These are phyloP conservation scores for Aureobasidium sp. DNA, from an alignment of 2,329 filamentous ascomycete species.

Conservation along the genomic window DNA sequence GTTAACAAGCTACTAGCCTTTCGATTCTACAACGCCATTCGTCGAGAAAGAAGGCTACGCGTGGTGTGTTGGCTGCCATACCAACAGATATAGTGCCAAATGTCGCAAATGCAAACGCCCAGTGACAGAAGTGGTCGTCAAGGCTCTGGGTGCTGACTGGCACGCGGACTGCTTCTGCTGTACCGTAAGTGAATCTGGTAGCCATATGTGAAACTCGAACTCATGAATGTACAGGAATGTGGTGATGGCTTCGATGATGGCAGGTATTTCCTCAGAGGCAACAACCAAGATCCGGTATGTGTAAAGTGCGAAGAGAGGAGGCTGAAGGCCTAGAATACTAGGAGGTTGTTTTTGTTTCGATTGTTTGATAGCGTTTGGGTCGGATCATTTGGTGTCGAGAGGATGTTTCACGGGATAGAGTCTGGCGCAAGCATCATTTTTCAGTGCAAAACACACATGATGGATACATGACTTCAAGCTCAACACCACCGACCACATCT, in stretches of 20 bases:
- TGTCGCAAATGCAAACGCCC: conserved; percentile 78
- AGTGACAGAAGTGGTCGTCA: conserved; percentile 83
- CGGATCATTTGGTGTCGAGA: not conserved
- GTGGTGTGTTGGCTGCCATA: conserved; percentile 92
- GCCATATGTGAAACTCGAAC: conserved; percentile 7
- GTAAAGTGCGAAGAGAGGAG: conserved; percentile 56
- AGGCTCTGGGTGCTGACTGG: conserved; percentile 87
- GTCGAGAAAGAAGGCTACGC: conserved; percentile 97
- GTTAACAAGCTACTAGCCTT: conserved; percentile 39
- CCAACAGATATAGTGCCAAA: conserved; percentile 81
- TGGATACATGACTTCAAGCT: too few species aligned
- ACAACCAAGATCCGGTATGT: conserved; percentile 54
- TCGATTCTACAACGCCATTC: conserved; percentile 63
- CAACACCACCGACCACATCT: too few species aligned
- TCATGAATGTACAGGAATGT: conserved; percentile 46
- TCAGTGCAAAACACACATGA: too few species aligned
- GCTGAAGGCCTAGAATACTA: conserved; percentile 49
- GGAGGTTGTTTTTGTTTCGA: not conserved
- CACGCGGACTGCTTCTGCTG: conserved; percentile 89
- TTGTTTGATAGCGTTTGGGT: conserved; percentile 6
- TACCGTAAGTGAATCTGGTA: conserved; percentile 36
- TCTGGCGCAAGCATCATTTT: not conserved
- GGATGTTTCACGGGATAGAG: not conserved
- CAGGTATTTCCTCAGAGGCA: conserved; percentile 55
- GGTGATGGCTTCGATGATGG: conserved; percentile 55